Evolutionary conservation across 1,284 basidiomycete genomes (phyloP).

Genomic region (Phaffia rhodozyma): DNA sequence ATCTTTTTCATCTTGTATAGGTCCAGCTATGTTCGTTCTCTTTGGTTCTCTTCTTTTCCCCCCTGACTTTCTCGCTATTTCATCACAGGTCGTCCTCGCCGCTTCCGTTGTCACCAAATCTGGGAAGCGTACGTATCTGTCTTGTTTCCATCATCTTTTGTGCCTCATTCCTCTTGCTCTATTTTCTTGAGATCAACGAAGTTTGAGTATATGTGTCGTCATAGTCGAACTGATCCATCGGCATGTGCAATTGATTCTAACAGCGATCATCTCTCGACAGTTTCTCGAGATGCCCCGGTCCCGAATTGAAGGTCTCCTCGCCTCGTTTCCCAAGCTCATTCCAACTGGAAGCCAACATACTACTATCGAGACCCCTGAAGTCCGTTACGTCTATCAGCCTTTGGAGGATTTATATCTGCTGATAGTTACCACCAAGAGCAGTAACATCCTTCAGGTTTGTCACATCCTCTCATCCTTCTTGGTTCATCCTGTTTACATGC

Average conservation of each 20-base stretch:
- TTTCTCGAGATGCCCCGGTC: constrained; percentile 88
- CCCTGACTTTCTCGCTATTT: neutral
- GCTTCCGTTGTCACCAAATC: constrained; percentile 65
- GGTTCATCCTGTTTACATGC: no score
- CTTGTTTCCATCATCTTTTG: neutral
- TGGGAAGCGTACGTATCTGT: constrained; percentile 35
- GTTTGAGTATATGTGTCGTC: no score
- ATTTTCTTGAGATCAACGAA: neutral
- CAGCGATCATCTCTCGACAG: constrained; percentile 92
- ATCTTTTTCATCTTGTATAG: no score
- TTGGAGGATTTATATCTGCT: constrained; percentile 97
- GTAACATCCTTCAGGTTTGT: constrained; percentile 70
- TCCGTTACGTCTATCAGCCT: constrained; percentile 96
- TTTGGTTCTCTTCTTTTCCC: neutral
- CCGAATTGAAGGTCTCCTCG: constrained; percentile 85
- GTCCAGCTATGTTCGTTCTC: no score
- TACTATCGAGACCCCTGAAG: constrained; percentile 80
- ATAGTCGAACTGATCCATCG: no score
- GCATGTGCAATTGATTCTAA: neutral
- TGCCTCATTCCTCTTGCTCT: neutral
- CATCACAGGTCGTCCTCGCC: constrained; percentile 46
- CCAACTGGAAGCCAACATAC: constrained; percentile 96
- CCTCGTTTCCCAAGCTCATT: constrained; percentile 96
- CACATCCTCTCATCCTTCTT: no score
- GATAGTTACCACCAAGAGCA: constrained; percentile 94